Evolutionary conservation across 2,329 filamentous ascomycete species (phyloP).

Genomic region (Colletotrichum trifolii): DNA sequence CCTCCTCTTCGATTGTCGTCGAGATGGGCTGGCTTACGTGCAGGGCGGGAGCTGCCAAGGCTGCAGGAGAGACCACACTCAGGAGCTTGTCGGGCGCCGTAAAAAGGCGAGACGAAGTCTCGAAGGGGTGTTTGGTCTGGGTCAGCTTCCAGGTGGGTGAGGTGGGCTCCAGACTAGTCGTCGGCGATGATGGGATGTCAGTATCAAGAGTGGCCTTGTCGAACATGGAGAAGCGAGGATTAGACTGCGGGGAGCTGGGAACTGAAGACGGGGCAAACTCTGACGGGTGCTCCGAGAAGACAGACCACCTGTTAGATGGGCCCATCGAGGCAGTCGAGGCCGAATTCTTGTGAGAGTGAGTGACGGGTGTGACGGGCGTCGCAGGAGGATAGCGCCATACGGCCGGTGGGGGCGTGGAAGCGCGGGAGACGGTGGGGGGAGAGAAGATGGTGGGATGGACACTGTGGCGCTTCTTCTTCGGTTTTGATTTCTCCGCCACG

Average conservation of each 20-base stretch:
- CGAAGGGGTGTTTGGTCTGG: conserved; percentile 68
- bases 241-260: conserved; percentile 84
- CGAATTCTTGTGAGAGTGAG: conserved; percentile 61
- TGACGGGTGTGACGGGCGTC: conserved; percentile 52
- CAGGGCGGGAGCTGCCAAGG: conserved; percentile 39
- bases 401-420: conserved; percentile 53
- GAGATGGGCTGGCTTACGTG: conserved; percentile 37
- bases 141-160: conserved; percentile 66
- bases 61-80: conserved; percentile 29
- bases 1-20: conserved; percentile 31
- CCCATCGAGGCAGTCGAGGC: conserved; percentile 57
- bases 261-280: conserved; percentile 78
- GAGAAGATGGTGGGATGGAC: conserved; percentile 72
- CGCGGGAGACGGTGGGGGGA: conserved; percentile 54
- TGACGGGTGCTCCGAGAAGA: conserved; percentile 69
- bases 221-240: conserved; percentile 80
- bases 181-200: conserved; percentile 83
- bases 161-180: conserved; percentile 77
- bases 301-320: conserved; percentile 70
- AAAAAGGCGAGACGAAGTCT: conserved; percentile 54
- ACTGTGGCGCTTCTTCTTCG: conserved; percentile 77
- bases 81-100: conserved; percentile 41
- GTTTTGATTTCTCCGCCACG: conserved; percentile 70
- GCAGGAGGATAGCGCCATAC: conserved; percentile 51
- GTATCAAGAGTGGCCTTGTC: conserved; percentile 76